Conservation (phyloP, 2,329 filamentous ascomycete genomes). For the Colletotrichum brevisporum region DNA sequence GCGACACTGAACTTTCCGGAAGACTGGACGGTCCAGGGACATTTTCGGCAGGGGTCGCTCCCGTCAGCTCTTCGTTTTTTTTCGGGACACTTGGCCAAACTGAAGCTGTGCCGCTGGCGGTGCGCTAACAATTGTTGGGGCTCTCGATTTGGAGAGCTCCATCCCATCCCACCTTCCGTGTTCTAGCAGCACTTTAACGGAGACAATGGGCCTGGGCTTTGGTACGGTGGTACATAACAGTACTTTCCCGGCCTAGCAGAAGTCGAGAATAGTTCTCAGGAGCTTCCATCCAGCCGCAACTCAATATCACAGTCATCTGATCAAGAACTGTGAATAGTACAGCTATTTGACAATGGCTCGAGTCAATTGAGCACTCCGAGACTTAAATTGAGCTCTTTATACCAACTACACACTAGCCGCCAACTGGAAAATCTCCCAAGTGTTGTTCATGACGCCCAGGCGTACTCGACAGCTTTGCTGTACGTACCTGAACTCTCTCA, state of each 20-base stretch:
- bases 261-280: background rate
- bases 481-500: background rate
- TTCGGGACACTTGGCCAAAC: slow-evolving; percentile 37
- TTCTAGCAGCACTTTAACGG: slow-evolving; percentile 8
- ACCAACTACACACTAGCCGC: background rate
- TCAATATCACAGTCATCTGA: too few relatives aligned
- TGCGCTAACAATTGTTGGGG: slow-evolving; percentile 19
- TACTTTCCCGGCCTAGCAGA: background rate
- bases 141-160: slow-evolving; percentile 18
- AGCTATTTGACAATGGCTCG: background rate
- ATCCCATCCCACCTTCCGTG: slow-evolving; percentile 21
- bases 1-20: slow-evolving; percentile 34
- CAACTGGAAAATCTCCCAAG: background rate
- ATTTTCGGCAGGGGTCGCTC: slow-evolving; percentile 18
- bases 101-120: slow-evolving; percentile 2
- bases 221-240: background rate
- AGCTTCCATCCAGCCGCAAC: too few relatives aligned
- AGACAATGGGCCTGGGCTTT: slow-evolving; percentile 8
- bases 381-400: background rate
- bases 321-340: too few relatives aligned
- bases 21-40: slow-evolving; percentile 22
- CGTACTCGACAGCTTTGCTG: background rate
- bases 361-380: background rate
- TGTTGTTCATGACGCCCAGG: background rate
- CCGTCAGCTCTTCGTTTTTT: background rate